Evolutionary conservation across 1,284 basidiomycete species (phyloP).

Genomic region (Rhodotorula sp.): DNA sequence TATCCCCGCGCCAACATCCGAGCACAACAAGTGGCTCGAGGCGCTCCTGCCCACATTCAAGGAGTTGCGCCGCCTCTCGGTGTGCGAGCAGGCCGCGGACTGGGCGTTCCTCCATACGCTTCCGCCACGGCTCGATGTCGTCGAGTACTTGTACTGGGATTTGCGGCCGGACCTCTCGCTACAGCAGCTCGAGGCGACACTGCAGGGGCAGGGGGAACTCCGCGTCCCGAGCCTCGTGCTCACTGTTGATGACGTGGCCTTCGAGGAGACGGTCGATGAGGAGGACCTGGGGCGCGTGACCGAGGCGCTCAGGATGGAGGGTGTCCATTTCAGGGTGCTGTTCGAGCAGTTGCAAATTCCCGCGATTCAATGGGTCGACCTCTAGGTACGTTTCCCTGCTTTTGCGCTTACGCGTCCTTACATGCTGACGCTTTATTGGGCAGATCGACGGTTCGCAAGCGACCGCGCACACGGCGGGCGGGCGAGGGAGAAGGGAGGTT

Average conservation of each 20-base stretch:
- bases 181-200: neutral
- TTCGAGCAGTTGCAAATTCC: slow-evolving; percentile 3
- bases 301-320: neutral
- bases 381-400: neutral
- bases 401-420: neutral
- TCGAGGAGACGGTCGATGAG: neutral
- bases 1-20: neutral
- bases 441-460: too few species aligned
- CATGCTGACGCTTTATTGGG: too few species aligned
- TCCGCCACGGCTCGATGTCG: neutral
- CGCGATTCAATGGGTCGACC: neutral
- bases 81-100: slow-evolving; percentile 12
- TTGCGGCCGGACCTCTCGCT: neutral
- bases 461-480: too few species aligned
- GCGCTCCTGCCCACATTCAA: neutral
- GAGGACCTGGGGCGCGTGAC: neutral
- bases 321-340: neutral
- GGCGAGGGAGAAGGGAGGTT: too few species aligned
- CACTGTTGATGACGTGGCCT: slow-evolving; percentile 14
- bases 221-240: neutral
- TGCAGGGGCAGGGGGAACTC: neutral
- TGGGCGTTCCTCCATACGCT: neutral
- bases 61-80: neutral
- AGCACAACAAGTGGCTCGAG: neutral
- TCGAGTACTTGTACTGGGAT: slow-evolving; percentile 14